Evolutionary conservation across 23 red algal species (phyloP), one percentile per base, ranked within the genome.

Genomic region (Gracilaria vermiculophylla): DNA sequence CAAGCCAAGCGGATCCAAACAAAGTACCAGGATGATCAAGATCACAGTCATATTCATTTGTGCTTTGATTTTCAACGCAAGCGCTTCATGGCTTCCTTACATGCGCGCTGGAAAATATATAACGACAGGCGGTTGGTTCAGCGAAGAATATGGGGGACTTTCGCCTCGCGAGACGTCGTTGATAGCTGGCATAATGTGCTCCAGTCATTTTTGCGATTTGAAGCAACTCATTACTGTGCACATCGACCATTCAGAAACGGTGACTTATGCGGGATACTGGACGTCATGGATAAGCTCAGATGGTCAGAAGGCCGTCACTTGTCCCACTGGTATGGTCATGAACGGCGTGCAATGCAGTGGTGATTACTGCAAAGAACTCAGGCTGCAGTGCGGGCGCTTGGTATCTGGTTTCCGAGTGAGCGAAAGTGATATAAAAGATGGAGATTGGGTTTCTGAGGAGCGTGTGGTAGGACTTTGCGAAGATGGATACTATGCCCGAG

Each of bases 71-170:
- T 5, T 17, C 17, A 54, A 54, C 14, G 51, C 51, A 54, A n/a
- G 21, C 51, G 51, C 51, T 17, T 54, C 51, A 54, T 54, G 51
- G 51, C 3, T 14, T 7, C 45, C 45, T 49, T 49, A 10, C 45
- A 49, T 49, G 14, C 45, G 51, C 51, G 21, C 17, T 5, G 51
- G 51, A 54, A 54, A 54, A n/a, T 54, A n/a, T 54, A 54, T 54
- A 14, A 54, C 51, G 5, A 54, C 51, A 14, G 21, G 13, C 14
- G 51, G 51, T 17, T 54, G 51, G 51, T 44, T 44, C 14, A 75
- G 69, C 27, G 69, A 75, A 43, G 69, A 75, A 49, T 75, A 49
- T 43, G 69, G 69, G 17, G 69, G 69, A 3, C 17, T 49, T 25
- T 75, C 69, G 14, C 17, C 41, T 0, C 8, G 19, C 19, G 33